Evolutionary conservation across 345 rosid species (phyloP), one percentile per base, ranked within the genome.

Genomic region (Eucalyptus erythrocorys): DNA sequence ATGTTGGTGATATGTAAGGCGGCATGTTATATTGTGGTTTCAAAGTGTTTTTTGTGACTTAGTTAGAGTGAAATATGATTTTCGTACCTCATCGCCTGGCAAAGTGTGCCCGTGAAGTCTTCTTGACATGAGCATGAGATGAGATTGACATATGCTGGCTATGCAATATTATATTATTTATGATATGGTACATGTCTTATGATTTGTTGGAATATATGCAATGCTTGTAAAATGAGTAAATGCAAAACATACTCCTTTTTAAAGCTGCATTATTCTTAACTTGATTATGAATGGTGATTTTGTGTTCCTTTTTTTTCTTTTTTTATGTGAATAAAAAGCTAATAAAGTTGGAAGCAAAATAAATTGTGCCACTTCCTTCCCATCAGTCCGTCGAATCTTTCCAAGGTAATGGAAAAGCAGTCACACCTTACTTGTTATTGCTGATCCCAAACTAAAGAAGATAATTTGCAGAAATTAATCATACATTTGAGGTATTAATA

Each of bases 231-330:
- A 61, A 2, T 30, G 7, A 30, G 68, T 30, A 15, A 30, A 61
- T 2, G 1, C 4, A 1, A 61, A 5, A 34, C 32, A 11, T 61
- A 30, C 4, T 61, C 8, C 0, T 61, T 61, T 61, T 1, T 30
- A 30, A 61, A 61, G 68, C 0, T 9, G 34, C 32, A 61, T 61
- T 61, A 30, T 61, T 61, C 32, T 61, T 30, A 27, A 30, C 68
- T 27, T 61, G 68, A 6, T 64, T 24, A 22, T 2, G 12, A 55
- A 24, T 19, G 12, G 26, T 10, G 64, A 24, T 57, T 57, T 57
- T 57, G 13, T 8, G 1, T 13, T 57, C 27, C 47, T 45, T 15
- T 12, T 4, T n/a, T n/a, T 13, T 30, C 13, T 13, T 6, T n/a
- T 30, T 64, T 16, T 37, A 30, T 30, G 76, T 64, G 6, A 14